Evolutionary conservation across 2,329 filamentous ascomycete genomes (phyloP), one percentile per base, ranked within the genome.

Genomic region (Pseudocercospora fijiensis): DNA sequence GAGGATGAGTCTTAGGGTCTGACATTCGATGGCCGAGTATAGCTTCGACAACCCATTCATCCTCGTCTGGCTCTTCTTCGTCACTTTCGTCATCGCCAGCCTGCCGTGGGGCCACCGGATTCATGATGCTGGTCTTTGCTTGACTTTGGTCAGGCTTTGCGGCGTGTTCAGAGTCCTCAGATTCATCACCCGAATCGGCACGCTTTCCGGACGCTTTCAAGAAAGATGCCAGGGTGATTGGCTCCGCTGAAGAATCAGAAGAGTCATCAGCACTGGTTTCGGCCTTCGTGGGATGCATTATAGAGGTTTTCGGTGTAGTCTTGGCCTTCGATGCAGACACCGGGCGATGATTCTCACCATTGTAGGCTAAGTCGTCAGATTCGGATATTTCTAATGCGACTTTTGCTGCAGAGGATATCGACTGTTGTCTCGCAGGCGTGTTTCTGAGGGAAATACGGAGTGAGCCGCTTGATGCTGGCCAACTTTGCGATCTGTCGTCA

Each of bases 1-100:
- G 73, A 16, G 70, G 65, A 58, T 76, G 74, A 6, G 70, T 73
- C 11, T 60, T 62, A 4, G 74, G 72, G 56, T 76, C 74, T 2
- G 70, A 73, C 52, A 72, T 56, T 18, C 67, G 67, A 60, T 76
- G 74, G 9, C 61, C 67, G 1, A 74, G 61, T 41, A 76, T 74
- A 18, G 61, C 65, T 51, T 75, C 74, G 27, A 76, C 69, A 18
- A 70, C 60, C 51, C 64, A 75, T 47, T 72, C 70, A 22, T 62
- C 69, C 2, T 72, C 70, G 1, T 67, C 67, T 9, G 64, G 49
- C 16, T 63, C 59, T 11, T 65, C 62, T 20, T 65, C 58, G 9
- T 61, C 55, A 16, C 43, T 51, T 8, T 62, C 60, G 16, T 47
- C 61, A 16, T 63, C 55, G 9, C 45, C 61, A 11, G 30, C 27